These are phyloP conservation scores for Extremus antarcticus DNA, from an alignment of 495 filamentous ascomycete species.

Conservation along the genomic window DNA sequence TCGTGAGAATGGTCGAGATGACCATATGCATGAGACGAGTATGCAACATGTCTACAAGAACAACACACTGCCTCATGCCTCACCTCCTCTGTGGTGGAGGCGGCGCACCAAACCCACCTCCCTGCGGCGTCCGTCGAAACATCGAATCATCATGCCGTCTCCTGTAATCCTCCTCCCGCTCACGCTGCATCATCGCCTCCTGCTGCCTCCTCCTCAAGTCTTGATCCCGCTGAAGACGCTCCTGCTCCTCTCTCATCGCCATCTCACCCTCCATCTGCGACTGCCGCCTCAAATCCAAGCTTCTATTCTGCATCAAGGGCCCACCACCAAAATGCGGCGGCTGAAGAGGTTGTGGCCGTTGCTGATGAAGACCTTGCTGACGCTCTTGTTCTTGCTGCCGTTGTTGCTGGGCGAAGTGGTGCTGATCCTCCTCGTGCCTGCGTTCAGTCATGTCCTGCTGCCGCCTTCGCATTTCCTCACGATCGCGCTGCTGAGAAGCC, in stretches of 20 bases:
- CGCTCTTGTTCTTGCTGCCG: conserved; percentile 17
- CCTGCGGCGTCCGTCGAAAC: conserved; percentile 1
- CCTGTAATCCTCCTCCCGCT: neutral
- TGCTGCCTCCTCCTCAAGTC: neutral
- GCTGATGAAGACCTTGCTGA: conserved; percentile 10
- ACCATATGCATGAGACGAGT: too few relatives aligned
- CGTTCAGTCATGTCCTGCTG: conserved; percentile 2
- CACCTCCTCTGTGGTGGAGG: neutral
- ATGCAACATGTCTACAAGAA: neutral
- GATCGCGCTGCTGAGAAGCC: conserved; percentile 1
- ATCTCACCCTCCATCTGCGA: conserved; percentile 10
- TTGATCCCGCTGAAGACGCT: neutral
- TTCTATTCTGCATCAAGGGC: neutral
- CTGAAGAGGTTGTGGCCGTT: conserved; percentile 2
- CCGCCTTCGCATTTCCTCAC: neutral
- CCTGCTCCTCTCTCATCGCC: conserved; percentile 1
- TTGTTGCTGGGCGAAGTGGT: conserved; percentile 10
- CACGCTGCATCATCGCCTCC: neutral
- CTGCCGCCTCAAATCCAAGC: conserved; percentile 5
- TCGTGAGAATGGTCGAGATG: too few relatives aligned
- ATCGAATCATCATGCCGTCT: neutral
- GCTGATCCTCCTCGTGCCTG: conserved; percentile 2
- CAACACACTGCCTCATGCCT: neutral
- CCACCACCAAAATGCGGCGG: neutral
- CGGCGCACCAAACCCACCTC: conserved; percentile 11